phyloP scores from a whole-genome alignment of 208 protist species.

The Angomonas desouzai region DNA sequence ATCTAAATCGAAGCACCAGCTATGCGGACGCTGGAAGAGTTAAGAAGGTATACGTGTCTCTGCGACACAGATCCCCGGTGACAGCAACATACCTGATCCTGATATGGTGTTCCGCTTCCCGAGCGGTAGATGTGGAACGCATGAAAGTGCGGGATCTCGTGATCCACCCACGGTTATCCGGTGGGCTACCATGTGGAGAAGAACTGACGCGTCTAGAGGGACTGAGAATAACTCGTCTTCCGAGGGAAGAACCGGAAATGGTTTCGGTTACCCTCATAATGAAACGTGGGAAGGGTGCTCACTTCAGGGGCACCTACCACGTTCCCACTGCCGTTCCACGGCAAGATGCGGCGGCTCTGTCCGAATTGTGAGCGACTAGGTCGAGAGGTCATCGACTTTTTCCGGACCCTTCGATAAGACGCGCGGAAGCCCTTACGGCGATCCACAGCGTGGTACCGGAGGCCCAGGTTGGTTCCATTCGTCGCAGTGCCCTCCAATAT shows the following conservation, averaged over 20 bases:
- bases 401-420: not conserved
- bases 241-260: not conserved
- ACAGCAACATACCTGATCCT: constrained; percentile 1
- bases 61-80: not conserved
- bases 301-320: not conserved
- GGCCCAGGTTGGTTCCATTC: not conserved
- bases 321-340: not conserved
- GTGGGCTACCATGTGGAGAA: not conserved
- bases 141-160: not conserved
- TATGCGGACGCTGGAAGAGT: too few relatives aligned
- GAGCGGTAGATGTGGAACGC: not conserved
- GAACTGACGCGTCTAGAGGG: not conserved
- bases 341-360: not conserved
- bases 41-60: too few relatives aligned
- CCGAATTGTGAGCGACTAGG: not conserved
- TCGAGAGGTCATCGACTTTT: not conserved
- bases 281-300: not conserved
- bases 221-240: not conserved
- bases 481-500: not conserved
- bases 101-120: constrained; percentile 4
- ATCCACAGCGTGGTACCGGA: not conserved
- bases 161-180: not conserved
- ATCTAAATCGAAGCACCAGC: too few relatives aligned
- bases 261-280: not conserved
- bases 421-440: not conserved